Conservation (phyloP, 2,329 filamentous ascomycete species). For the Talaromyces sp. region DNA sequence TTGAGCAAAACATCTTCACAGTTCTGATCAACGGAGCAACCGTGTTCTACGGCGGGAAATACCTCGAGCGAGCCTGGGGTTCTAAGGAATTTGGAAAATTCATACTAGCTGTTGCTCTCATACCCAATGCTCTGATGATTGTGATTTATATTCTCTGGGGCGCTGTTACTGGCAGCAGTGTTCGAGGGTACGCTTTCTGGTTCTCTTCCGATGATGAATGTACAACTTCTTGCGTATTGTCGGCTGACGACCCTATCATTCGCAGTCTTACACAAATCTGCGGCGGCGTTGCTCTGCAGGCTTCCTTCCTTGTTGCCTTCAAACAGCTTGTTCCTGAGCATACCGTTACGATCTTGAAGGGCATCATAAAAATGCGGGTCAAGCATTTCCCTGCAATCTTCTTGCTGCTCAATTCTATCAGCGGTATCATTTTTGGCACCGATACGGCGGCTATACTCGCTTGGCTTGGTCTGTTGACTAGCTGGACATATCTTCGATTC, state of each 20-base stretch:
- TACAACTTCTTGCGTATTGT: conserved; percentile 20
- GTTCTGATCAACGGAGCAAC: conserved; percentile 72
- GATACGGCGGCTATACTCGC: conserved; percentile 76
- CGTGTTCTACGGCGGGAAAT: conserved; percentile 87
- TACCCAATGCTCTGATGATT: conserved; percentile 77
- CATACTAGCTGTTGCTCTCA: conserved; percentile 68
- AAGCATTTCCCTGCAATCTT: conserved; percentile 75
- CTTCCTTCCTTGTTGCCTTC: conserved; percentile 91
- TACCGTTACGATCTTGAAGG: conserved; percentile 89
- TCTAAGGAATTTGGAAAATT: conserved; percentile 90
- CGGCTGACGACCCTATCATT: conserved; percentile 25
- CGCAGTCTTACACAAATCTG: conserved; percentile 75
- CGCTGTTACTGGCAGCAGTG: conserved; percentile 52
- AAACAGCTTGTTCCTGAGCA: conserved; percentile 97
- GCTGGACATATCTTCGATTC: conserved; percentile 96
- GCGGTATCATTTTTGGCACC: conserved; percentile 62
- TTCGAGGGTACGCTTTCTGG: conserved; percentile 35
- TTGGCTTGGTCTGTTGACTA: conserved; percentile 75
- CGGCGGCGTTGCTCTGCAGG: conserved; percentile 84
- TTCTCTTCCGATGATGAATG: conserved; percentile 21
- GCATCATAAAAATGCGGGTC: conserved; percentile 83
- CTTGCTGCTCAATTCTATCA: conserved; percentile 66
- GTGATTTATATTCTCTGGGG: conserved; percentile 71
- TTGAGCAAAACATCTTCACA: conserved; percentile 91
- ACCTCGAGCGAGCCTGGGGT: conserved; percentile 94